These are phyloP conservation scores for Penicillium sp. DNA, from an alignment of 2,329 filamentous ascomycete genomes.

Conservation along the genomic window DNA sequence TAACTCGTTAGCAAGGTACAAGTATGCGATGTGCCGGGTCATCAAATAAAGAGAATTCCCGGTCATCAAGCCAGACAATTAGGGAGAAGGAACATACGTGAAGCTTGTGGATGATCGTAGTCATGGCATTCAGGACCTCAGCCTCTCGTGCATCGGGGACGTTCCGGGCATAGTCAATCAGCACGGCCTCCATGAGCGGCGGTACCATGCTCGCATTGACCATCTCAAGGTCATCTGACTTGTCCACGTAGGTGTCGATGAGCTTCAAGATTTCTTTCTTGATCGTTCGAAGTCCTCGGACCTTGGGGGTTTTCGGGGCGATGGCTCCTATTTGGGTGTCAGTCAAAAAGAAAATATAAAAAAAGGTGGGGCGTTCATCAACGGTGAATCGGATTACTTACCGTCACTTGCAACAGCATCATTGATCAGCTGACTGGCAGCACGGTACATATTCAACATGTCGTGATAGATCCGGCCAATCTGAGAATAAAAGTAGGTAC, in stretches of 20 bases:
- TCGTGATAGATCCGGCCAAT: constrained; percentile 97
- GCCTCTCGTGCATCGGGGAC: constrained; percentile 93
- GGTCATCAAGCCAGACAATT: background rate
- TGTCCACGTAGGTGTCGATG: constrained; percentile 96
- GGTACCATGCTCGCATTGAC: constrained; percentile 93
- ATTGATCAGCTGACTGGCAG: constrained; percentile 93
- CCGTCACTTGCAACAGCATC: constrained; percentile 85
- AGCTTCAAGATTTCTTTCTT: constrained; percentile 99
- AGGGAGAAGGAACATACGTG: constrained; percentile 64
- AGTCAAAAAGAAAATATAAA: constrained; percentile 10
- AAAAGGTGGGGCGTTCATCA: background rate
- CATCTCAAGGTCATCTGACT: constrained; percentile 92
- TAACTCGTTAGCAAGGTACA: background rate
- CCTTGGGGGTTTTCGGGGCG: constrained; percentile 95
- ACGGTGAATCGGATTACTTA: constrained; percentile 39
- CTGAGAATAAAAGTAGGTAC: constrained; percentile 96
- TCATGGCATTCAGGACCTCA: constrained; percentile 96
- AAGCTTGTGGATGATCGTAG: constrained; percentile 93
- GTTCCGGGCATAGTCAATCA: constrained; percentile 96
- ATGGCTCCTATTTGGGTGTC: constrained; percentile 64
- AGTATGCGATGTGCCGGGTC: background rate
- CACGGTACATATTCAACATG: constrained; percentile 98
- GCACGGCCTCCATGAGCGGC: constrained; percentile 87
- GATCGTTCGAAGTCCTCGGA: constrained; percentile 91
- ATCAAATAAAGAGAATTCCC: background rate